Conservation (phyloP, 2,329 filamentous ascomycete species). For the Exutisphaerella laricina region DNA sequence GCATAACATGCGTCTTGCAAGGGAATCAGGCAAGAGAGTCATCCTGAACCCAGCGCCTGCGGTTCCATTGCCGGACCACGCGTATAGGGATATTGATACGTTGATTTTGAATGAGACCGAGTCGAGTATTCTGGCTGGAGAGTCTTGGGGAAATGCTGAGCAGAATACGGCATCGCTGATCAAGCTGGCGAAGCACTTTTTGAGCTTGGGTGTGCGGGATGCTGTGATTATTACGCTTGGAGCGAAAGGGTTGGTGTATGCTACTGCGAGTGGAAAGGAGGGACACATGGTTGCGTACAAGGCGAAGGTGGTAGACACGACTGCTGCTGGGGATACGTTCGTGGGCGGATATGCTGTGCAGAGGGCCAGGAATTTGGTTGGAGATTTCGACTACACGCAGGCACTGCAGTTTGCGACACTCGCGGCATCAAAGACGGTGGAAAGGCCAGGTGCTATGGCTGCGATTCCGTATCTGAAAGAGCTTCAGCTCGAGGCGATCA, state of each 20-base stretch:
- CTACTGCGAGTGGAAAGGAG: conserved; percentile 18
- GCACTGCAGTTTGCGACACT: conserved; percentile 57
- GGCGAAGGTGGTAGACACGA: conserved; percentile 82
- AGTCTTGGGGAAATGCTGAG: conserved; percentile 26
- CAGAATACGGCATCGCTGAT: conserved; percentile 35
- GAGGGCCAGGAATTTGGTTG: conserved; percentile 51
- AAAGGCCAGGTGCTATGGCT: conserved; percentile 59
- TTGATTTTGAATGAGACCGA: conserved; percentile 90
- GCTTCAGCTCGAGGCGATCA: conserved; percentile 2
- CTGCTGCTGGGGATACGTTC: conserved; percentile 90
- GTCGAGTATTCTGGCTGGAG: conserved; percentile 63
- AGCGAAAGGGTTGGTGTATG: conserved; percentile 36
- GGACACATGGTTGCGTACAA: conserved; percentile 51
- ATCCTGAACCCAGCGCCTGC: conserved; percentile 81
- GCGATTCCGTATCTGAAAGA: conserved; percentile 63
- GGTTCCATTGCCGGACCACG: conserved; percentile 58
- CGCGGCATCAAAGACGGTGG: conserved; percentile 61
- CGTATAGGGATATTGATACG: conserved; percentile 65
- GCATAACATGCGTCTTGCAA: conserved; percentile 30
- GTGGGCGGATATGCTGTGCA: conserved; percentile 79
- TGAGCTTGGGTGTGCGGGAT: conserved; percentile 63
- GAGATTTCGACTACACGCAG: conserved; percentile 47
- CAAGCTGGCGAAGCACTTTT: conserved; percentile 49
- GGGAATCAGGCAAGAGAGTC: conserved; percentile 42
- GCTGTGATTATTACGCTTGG: conserved; percentile 84